phyloP scores from a whole-genome alignment of 108 stramenopile genomes.

The Cyclotella choctawhatcheeana region DNA sequence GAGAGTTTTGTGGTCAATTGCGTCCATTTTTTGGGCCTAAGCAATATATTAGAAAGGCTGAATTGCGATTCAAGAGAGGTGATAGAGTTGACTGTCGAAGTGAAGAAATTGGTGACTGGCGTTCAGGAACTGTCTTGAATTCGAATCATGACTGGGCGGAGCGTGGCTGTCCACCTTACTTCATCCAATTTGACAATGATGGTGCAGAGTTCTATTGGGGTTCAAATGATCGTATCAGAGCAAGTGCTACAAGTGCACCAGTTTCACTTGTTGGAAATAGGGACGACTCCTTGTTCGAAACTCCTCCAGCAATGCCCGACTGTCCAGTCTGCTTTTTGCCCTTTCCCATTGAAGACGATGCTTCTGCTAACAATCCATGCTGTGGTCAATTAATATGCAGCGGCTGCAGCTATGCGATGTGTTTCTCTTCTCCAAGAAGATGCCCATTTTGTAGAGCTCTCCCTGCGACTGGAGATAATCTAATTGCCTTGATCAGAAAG shows the following conservation, averaged over 20 bases:
- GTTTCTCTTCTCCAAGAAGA: neutral
- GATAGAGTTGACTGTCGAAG: neutral
- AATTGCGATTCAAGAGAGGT: neutral
- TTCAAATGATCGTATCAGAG: neutral
- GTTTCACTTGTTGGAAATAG: neutral
- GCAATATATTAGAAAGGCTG: neutral
- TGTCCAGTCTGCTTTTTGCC: neutral
- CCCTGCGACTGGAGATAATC: neutral
- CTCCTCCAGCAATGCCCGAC: neutral
- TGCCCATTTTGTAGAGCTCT: neutral
- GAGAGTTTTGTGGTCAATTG: neutral
- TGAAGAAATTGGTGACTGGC: neutral
- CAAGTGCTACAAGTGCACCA: neutral
- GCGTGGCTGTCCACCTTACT: neutral
- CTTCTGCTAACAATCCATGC: neutral
- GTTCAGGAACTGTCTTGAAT: neutral
- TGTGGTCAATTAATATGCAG: neutral
- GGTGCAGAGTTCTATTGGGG: neutral
- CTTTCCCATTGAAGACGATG: neutral
- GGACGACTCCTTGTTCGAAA: neutral
- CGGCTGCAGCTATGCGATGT: neutral
- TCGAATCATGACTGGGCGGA: neutral
- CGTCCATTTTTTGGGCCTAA: neutral
- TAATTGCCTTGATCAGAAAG: neutral
- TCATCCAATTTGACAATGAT: neutral